phyloP scores from a whole-genome alignment of 2,329 filamentous ascomycete species.

The Trichoderma semiorbis region DNA sequence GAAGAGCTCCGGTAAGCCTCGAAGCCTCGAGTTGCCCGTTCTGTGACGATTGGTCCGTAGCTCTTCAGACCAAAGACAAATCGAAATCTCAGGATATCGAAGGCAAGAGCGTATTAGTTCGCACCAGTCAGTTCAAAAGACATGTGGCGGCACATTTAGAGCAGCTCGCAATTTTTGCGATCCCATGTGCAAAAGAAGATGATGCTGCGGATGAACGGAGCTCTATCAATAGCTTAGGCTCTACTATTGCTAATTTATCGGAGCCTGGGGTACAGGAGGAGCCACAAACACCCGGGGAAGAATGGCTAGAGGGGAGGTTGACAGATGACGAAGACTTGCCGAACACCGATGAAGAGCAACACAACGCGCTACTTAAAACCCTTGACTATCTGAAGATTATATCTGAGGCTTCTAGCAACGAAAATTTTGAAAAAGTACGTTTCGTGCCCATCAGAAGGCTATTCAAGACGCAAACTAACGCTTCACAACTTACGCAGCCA shows the following conservation, averaged over 20 bases:
- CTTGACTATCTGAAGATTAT: too few species aligned
- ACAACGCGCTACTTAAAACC: too few species aligned
- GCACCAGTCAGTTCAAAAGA: not conserved
- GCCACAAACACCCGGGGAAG: not conserved
- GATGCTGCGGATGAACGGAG: not conserved
- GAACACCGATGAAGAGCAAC: not conserved
- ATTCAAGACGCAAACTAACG: too few species aligned
- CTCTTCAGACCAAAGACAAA: not conserved
- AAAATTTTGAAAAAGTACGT: too few species aligned
- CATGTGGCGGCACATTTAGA: not conserved
- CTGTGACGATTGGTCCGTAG: not conserved
- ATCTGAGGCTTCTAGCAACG: too few species aligned
- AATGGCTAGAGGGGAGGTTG: fast-evolving
- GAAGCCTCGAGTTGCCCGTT: not conserved
- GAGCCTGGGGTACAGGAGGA: not conserved
- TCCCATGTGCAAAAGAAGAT: not conserved
- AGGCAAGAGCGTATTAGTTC: fast-evolving
- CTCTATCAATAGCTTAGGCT: not conserved
- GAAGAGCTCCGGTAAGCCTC: not conserved
- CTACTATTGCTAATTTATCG: not conserved
- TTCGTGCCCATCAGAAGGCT: too few species aligned
- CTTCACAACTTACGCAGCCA: too few species aligned
- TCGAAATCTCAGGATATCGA: not conserved
- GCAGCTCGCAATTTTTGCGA: not conserved
- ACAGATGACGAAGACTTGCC: not conserved